phyloP scores from a whole-genome alignment of 257 asterid species.

The Forsythia viridissima region DNA sequence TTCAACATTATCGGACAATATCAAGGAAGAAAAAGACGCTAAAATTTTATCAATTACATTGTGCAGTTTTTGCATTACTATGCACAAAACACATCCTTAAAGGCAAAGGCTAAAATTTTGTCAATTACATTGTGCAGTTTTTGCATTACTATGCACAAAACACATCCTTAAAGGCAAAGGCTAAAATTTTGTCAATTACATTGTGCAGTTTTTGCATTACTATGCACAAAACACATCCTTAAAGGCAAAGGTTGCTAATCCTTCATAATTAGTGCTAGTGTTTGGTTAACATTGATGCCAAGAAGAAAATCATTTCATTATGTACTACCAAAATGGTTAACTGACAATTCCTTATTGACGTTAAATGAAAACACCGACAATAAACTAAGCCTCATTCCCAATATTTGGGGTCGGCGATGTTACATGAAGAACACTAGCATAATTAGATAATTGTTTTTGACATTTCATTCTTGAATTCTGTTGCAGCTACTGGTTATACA shows the following conservation, averaged over 20 bases:
- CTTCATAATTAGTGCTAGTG: background rate
- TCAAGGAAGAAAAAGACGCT: background rate
- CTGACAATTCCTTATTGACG: no score
- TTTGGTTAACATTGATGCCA: background rate
- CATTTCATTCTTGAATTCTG: constrained; percentile 1
- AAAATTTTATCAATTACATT: background rate
- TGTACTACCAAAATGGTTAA: no score
- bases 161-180: background rate
- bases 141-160: background rate
- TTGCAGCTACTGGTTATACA: constrained; percentile 95
- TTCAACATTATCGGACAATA: background rate
- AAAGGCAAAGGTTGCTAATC: no score
- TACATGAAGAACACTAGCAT: no score
- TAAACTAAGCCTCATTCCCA: no score
- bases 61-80: no score
- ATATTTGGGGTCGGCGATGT: no score
- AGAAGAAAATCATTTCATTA: no score
- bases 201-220: no score
- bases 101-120: background rate
- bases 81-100: background rate
- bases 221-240: background rate
- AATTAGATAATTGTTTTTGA: background rate
- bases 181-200: background rate
- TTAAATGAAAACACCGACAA: no score
- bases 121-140: background rate